Evolutionary conservation across 768 basidiomycete species (phyloP).

Genomic region (Psilocybe cyanescens): DNA sequence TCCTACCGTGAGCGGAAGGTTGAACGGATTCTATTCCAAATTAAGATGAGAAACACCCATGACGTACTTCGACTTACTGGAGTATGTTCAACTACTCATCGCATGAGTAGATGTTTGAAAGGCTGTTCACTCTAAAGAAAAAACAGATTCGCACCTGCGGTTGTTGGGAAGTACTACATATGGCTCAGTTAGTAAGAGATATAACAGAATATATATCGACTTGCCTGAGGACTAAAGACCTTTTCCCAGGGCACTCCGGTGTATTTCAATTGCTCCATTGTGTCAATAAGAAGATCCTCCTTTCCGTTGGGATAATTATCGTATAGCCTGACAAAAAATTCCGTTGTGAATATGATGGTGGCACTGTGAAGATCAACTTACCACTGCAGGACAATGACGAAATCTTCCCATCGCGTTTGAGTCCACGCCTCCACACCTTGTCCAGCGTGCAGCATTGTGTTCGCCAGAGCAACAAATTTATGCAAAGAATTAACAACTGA

Average conservation of each 20-base stretch:
- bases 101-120: neutral
- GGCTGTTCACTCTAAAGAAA: neutral
- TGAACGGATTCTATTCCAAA: slow-evolving; percentile 46
- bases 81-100: slow-evolving; percentile 30
- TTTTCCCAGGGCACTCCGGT: slow-evolving; percentile 59
- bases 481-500: slow-evolving; percentile 52
- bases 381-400: slow-evolving; percentile 60
- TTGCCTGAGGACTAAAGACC: slow-evolving; percentile 49
- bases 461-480: slow-evolving; percentile 56
- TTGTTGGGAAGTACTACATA: slow-evolving; percentile 49
- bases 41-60: neutral
- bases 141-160: slow-evolving; percentile 28
- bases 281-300: slow-evolving; percentile 52
- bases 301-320: slow-evolving; percentile 54
- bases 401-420: slow-evolving; percentile 61
- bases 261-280: slow-evolving; percentile 54
- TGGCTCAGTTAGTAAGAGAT: neutral
- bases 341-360: too few species aligned
- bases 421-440: slow-evolving; percentile 59
- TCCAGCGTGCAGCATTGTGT: slow-evolving; percentile 55
- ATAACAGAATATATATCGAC: neutral
- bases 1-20: slow-evolving; percentile 40
- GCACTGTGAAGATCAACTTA: slow-evolving; percentile 19
- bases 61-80: slow-evolving; percentile 20
- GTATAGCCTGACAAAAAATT: slow-evolving; percentile 46